Base-by-base conservation (phyloP, 306 rosid species). In the Begonia peltatifolia region DNA sequence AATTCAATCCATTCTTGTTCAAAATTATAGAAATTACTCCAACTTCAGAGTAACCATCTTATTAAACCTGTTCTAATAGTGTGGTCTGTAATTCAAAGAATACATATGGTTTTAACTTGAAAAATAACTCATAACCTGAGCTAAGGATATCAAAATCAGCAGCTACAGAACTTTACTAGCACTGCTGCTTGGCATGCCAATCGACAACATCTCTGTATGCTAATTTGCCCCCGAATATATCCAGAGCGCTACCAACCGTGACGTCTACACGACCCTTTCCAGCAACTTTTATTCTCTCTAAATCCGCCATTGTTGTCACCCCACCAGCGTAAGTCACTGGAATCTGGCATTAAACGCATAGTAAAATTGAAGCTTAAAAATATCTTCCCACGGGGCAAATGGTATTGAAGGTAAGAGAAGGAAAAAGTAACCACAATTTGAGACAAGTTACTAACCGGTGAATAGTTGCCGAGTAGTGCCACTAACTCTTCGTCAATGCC, bases 401-500 rank as follows among this genome's bases (percentile, higher is more conserved):
- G 16, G n/a, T 13, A 44, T n/a, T 20, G 23, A 20, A 20, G 23
- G 2, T 20, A 20, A 20, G 23, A 20, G 36, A 47, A 46, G 14
- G 20, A 58, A 47, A 61, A 50, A 42, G 62, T 70, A 64, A 50
- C 11, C 12, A 35, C 16, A 22, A 43, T 23, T 23, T 36, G 18
- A 9, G 52, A 13, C 23, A 54, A 9, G 60, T 46, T 53, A 76
- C 87, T 13, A 57, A 89, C 97, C 74, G 84, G 87, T 14, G 97
- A 90, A 73, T 82, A 55, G 51, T 89, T 75, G 51, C 97, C 95
- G 11, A 89, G 94, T 71, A 84, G 58, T 44, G 84, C 80, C 51
- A 89, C 97, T 50, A 89, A 94, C 75, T 82, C 95, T 78, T 89
- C 97, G 65, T 85, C 97, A 44, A 90, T 90, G 50, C 97, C 95